These are phyloP conservation scores for Chlorella vulgaris DNA, from an alignment of 139 green algal genomes.

Conservation along the genomic window DNA sequence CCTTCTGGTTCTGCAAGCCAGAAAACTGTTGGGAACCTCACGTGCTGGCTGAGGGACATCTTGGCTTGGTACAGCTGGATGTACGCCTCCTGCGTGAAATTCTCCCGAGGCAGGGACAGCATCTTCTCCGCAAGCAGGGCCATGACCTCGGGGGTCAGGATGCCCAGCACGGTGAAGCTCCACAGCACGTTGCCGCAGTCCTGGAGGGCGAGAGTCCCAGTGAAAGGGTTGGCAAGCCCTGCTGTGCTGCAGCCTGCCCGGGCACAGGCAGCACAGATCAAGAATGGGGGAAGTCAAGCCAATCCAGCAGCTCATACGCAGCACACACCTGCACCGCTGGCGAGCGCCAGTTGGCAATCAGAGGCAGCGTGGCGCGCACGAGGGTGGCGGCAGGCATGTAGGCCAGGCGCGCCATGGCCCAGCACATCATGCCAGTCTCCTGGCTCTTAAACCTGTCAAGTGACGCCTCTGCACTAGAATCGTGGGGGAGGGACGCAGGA, in stretches of 20 bases:
- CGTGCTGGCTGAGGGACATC: conserved; percentile 34
- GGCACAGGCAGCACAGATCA: too few species aligned
- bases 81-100: conserved; percentile 42
- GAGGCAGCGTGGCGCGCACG: conserved; percentile 20
- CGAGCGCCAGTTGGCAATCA: neutral
- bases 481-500: neutral
- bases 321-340: conserved; percentile 41
- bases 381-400: conserved; percentile 45
- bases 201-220: conserved; percentile 2
- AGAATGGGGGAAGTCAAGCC: too few species aligned
- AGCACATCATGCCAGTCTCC: conserved; percentile 37
- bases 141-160: conserved; percentile 21
- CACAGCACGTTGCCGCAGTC: conserved; percentile 53
- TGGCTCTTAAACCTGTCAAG: conserved; percentile 25
- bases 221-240: too few species aligned
- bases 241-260: too few species aligned
- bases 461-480: neutral
- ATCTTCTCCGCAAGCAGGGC: conserved; percentile 17
- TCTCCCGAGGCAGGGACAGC: neutral
- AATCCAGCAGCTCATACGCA: neutral
- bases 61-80: conserved; percentile 53
- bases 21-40: too few species aligned
- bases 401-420: conserved; percentile 42
- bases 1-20: too few species aligned
- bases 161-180: conserved; percentile 42